Conservation (phyloP, 139 green algal genomes). For the Astrephomene gubernaculifera region DNA sequence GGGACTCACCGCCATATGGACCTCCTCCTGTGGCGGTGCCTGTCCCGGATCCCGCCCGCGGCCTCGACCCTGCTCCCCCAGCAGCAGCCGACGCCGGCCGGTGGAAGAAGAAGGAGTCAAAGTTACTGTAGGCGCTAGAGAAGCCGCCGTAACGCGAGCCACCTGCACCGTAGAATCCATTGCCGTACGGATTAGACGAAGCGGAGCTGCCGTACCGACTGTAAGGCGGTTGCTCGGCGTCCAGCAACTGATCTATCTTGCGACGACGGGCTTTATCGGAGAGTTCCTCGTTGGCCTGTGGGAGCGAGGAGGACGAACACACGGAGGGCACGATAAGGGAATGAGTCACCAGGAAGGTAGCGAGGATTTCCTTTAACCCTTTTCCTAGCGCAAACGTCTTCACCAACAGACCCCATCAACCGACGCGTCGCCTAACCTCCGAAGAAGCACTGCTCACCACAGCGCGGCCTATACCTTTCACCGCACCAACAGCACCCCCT, state of each 20-base stretch:
- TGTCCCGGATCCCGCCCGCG: neutral
- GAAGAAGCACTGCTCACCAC: neutral
- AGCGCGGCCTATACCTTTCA: neutral
- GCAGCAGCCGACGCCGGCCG: neutral
- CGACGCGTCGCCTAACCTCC: neutral
- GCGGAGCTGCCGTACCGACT: constrained; percentile 5
- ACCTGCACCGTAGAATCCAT: neutral
- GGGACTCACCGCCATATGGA: neutral
- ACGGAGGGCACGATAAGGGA: neutral
- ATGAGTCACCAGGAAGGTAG: neutral
- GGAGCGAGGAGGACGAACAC: neutral
- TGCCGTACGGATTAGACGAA: neutral
- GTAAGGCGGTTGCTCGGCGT: constrained; percentile 41
- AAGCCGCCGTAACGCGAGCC: neutral
- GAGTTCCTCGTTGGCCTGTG: constrained; percentile 67
- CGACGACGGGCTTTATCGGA: constrained; percentile 52
- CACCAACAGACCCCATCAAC: neutral
- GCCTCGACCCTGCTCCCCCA: neutral
- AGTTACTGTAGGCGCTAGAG: neutral
- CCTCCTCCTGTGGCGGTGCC: neutral
- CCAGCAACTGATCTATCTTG: constrained; percentile 66
- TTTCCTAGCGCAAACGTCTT: neutral
- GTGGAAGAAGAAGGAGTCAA: constrained; percentile 17
- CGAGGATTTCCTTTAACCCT: neutral
- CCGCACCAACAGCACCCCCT: neutral